Evolutionary conservation across 2,329 filamentous ascomycete species (phyloP), one percentile per base, ranked within the genome.

Genomic region (Colletotrichum tamarilloi): DNA sequence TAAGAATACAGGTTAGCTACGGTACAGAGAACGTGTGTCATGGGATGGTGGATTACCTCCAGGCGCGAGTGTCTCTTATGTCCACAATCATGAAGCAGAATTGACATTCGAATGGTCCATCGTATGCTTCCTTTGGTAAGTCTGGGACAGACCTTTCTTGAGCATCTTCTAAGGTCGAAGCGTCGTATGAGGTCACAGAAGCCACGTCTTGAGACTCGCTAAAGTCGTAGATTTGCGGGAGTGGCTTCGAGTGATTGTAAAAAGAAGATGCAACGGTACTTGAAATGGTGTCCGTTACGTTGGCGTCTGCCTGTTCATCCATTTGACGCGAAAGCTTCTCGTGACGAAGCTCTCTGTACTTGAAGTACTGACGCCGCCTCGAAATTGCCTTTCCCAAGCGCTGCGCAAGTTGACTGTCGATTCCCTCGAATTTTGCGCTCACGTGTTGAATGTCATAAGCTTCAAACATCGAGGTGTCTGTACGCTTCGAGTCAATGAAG

Each of bases 381-480:
- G 38, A 42, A 0, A 19, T 42, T 42, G 38, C 38, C 38, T 42
- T 42, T 42, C 38, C 32, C 3, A 42, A 0, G 16, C 0, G 74
- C 2, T 75, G 55, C 0, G 79, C 56, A 0, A 84, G 22, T 0
- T 12, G 3, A 0, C 65, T 1, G 0, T 74, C 68, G 1, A 78
- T 71, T 0, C 68, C 68, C 0, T 78, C 78, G 49, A 80, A 84
- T 56, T 82, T 84, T 1, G 78, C 66, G 3, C 69, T 70, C 0
- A 83, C 82, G 59, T 83, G 24, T 26, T 24, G 24, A 22, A 22
- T 22, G 1, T 22, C 22, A 22, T 22, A 22, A 22, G 22, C 22
- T 22, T 22, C 22, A 22, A 22, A 22, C 22, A 22, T 22, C 22
- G 22, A 22, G 22, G 22, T 22, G 24, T 26, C 77, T 6, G 14